These are phyloP conservation scores for Sarcocystis neurona DNA, from an alignment of 169 alveolate species.

Conservation along the genomic window DNA sequence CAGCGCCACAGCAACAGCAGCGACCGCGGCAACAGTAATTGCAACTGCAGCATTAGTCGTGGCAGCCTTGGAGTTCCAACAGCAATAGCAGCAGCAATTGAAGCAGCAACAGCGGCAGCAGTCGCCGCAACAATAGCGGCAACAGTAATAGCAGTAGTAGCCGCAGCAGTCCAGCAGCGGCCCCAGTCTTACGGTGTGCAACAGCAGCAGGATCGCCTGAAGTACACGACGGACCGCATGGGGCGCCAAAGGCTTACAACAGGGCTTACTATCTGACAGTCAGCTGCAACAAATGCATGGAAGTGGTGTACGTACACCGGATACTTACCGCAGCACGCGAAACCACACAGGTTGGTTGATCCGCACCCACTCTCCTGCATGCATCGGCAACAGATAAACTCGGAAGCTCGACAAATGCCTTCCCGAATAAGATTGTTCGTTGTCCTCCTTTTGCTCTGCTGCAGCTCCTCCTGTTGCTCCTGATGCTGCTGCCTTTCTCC, in stretches of 20 bases:
- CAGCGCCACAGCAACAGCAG: too few relatives aligned
- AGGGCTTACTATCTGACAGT: too few relatives aligned
- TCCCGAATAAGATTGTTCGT: background rate
- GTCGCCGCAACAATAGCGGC: background rate
- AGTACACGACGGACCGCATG: background rate
- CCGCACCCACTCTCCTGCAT: slow-evolving; percentile 37
- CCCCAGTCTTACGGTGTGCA: too few relatives aligned
- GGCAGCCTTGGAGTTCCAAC: too few relatives aligned
- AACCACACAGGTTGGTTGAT: slow-evolving; percentile 30
- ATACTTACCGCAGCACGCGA: slow-evolving; percentile 11
- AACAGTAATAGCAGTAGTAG: too few relatives aligned
- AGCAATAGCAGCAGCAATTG: slow-evolving; percentile 55
- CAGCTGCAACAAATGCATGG: too few relatives aligned
- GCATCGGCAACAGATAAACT: slow-evolving; percentile 25
- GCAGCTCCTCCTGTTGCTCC: slow-evolving; percentile 27
- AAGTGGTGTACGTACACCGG: too few relatives aligned
- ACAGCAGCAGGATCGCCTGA: too few relatives aligned
- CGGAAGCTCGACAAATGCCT: background rate
- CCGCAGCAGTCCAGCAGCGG: too few relatives aligned
- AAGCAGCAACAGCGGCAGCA: slow-evolving; percentile 47
- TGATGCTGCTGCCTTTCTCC: slow-evolving; percentile 15
- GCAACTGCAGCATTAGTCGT: too few relatives aligned
- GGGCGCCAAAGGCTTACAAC: background rate
- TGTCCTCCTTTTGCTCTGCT: background rate
- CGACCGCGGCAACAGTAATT: too few relatives aligned